Conservation (phyloP, 306 rosid species). For the Astragalus glycyphyllos region DNA sequence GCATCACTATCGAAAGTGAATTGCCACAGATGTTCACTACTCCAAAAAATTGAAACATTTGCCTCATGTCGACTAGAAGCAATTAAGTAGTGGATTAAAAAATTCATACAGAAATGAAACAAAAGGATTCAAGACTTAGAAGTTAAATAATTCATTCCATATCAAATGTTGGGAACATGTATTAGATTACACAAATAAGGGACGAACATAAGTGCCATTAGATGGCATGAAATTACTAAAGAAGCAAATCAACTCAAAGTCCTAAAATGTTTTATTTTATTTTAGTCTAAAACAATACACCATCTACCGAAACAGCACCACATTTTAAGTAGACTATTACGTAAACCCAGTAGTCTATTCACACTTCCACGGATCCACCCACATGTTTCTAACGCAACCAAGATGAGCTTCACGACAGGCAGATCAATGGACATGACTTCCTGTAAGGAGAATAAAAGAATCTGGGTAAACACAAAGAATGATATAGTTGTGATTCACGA, state of each 20-base stretch:
- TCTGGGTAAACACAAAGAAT: neutral
- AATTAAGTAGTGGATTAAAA: neutral
- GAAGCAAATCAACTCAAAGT: neutral
- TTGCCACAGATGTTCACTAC: neutral
- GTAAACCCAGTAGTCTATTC: neutral
- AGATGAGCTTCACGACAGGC: neutral
- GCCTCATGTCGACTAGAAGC: neutral
- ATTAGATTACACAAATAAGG: neutral
- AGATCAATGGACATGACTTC: slow-evolving; percentile 1
- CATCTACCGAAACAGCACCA: neutral
- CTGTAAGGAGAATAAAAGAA: neutral
- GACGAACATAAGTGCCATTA: neutral
- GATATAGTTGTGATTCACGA: neutral
- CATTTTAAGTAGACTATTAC: no score
- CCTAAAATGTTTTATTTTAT: neutral
- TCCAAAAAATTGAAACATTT: neutral
- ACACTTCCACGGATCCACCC: neutral
- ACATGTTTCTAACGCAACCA: neutral
- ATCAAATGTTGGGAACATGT: neutral
- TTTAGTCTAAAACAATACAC: neutral
- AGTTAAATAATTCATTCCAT: no score
- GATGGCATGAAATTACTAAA: neutral
- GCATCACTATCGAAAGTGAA: no score
- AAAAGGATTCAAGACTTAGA: no score
- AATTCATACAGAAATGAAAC: neutral